These are phyloP conservation scores for Eremochloa ophiuroides DNA, from an alignment of 176 grass and related monocot species.

Conservation along the genomic window DNA sequence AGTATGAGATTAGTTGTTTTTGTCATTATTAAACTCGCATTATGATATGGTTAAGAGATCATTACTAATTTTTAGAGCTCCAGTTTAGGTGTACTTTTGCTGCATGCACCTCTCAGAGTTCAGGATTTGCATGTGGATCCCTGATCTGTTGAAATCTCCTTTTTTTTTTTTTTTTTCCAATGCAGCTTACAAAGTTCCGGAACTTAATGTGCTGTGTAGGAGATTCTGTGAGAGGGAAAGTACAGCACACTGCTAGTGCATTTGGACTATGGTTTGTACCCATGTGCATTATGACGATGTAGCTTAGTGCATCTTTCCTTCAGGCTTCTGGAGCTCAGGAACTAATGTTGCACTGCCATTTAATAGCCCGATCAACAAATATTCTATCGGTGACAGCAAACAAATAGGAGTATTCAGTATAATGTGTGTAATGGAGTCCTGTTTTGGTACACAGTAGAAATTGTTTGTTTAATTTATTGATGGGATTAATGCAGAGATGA, in stretches of 20 bases:
- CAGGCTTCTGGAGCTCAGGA: not conserved
- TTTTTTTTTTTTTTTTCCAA: no score
- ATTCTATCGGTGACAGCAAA: not conserved
- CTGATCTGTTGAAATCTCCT: conserved; percentile 6
- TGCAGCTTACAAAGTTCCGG: not conserved
- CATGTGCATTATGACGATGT: conserved; percentile 8
- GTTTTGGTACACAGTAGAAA: not conserved
- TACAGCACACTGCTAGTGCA: not conserved
- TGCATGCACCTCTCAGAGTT: conserved; percentile 40
- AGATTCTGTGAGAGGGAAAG: not conserved
- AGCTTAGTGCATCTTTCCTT: conserved; percentile 7
- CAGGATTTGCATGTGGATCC: conserved; percentile 35
- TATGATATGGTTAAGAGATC: not conserved
- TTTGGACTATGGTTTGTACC: not conserved
- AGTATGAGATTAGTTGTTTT: not conserved
- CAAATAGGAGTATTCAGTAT: not conserved
- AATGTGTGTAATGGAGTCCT: not conserved
- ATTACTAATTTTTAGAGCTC: not conserved
- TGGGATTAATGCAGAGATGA: not conserved
- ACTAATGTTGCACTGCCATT: not conserved
- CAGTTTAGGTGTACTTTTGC: conserved; percentile 27
- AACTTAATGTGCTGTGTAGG: not conserved
- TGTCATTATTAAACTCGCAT: not conserved
- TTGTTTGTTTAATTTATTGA: not conserved
- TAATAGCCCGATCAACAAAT: not conserved